Conservation (phyloP, 116 monocot species). For the Dioscorea cayenensis region DNA sequence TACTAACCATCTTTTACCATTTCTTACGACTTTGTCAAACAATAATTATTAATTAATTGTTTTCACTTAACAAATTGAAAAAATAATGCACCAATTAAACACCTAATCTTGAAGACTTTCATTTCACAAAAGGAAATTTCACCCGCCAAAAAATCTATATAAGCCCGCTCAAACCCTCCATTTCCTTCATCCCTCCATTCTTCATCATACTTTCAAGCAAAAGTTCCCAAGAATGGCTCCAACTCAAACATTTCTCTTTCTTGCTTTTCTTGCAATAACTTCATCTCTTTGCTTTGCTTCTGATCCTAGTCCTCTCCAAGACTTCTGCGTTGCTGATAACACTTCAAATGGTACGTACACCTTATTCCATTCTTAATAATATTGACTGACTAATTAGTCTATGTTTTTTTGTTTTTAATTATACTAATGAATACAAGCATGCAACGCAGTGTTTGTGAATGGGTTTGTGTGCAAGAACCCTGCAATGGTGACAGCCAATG, state of each 20-base stretch:
- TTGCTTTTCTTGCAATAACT: neutral
- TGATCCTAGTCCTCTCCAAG: neutral
- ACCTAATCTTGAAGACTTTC: too few species aligned
- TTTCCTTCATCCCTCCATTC: too few species aligned
- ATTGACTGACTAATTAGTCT: neutral
- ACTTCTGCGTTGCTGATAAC: neutral
- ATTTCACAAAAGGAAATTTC: too few species aligned
- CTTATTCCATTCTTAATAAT: neutral
- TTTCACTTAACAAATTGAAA: too few species aligned
- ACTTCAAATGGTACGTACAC: neutral
- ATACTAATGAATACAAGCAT: too few species aligned
- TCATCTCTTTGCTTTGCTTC: neutral
- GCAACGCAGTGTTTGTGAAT: neutral
- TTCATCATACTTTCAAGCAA: too few species aligned
- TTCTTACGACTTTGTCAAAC: too few species aligned
- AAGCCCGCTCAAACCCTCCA: too few species aligned
- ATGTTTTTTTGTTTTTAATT: neutral
- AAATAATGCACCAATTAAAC: too few species aligned
- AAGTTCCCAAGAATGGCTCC: neutral
- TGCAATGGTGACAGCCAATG: neutral
- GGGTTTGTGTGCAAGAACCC: neutral
- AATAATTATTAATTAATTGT: too few species aligned
- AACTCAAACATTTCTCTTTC: neutral
- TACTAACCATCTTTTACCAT: too few species aligned
- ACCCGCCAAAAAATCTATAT: too few species aligned